Evolutionary conservation across 2,329 filamentous ascomycete species (phyloP).

Genomic region (Ophiostoma triangulosporum): DNA sequence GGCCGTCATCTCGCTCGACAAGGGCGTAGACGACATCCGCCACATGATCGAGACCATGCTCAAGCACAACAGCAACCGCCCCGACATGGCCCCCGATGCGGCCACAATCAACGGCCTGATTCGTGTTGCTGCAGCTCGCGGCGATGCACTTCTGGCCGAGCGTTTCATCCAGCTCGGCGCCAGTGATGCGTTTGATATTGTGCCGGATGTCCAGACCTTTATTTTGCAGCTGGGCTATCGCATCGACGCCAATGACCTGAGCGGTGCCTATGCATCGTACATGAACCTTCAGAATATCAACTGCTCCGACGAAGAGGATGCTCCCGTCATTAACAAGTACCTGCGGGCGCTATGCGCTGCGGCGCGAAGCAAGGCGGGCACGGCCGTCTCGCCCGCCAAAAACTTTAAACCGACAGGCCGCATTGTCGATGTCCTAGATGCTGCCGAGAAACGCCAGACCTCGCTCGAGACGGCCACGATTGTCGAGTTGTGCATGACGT

Average conservation of each 20-base stretch:
- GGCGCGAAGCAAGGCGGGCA: neutral
- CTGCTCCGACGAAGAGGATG: slow-evolving; percentile 39
- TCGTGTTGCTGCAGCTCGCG: slow-evolving; percentile 53
- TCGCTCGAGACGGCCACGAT: slow-evolving; percentile 63
- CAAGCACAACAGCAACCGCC: slow-evolving; percentile 31
- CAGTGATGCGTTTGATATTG: slow-evolving; percentile 41
- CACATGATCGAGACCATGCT: slow-evolving; percentile 59
- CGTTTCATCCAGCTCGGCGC: slow-evolving; percentile 55
- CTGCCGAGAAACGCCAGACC: slow-evolving; percentile 56
- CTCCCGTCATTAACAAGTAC: slow-evolving; percentile 55
- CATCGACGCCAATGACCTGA: slow-evolving; percentile 57
- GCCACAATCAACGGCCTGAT: slow-evolving; percentile 67
- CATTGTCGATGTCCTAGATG: slow-evolving; percentile 59
- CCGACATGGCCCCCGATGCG: slow-evolving; percentile 43
- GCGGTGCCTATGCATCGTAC: slow-evolving; percentile 55
- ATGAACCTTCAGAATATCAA: slow-evolving; percentile 45
- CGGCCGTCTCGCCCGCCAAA: neutral
- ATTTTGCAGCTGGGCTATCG: slow-evolving; percentile 65
- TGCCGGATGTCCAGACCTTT: slow-evolving; percentile 55
- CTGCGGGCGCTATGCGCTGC: slow-evolving; percentile 46
- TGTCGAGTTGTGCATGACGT: slow-evolving; percentile 55
- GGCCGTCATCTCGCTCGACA: slow-evolving; percentile 56
- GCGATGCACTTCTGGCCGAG: slow-evolving; percentile 59
- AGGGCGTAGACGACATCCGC: slow-evolving; percentile 56
- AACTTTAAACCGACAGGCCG: slow-evolving; percentile 45